Evolutionary conservation across 495 filamentous ascomycete species (phyloP).

Genomic region (Penicillium lividum): DNA sequence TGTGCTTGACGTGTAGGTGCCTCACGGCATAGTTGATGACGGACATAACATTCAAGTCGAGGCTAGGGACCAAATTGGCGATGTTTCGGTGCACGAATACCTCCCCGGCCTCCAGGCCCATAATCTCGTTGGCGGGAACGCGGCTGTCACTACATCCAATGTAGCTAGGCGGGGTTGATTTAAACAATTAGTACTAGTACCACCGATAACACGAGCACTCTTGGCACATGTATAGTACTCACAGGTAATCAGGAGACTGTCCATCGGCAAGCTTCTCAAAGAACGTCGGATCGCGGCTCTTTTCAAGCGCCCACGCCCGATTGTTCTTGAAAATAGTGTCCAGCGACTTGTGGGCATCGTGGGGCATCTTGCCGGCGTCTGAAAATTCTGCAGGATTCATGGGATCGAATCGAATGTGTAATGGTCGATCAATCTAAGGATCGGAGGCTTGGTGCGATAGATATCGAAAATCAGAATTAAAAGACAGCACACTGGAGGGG

Average conservation of each 20-base stretch:
- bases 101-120: slow-evolving; percentile 78
- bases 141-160: slow-evolving; percentile 85
- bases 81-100: slow-evolving; percentile 93
- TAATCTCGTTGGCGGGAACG: slow-evolving; percentile 79
- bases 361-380: neutral
- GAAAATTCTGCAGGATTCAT: neutral
- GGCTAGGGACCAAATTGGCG: slow-evolving; percentile 76
- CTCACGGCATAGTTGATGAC: slow-evolving; percentile 80
- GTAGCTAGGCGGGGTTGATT: slow-evolving; percentile 41
- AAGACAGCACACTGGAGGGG: neutral
- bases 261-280: slow-evolving; percentile 65
- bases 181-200: neutral
- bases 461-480: neutral
- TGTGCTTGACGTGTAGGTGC: slow-evolving; percentile 72
- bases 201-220: slow-evolving; percentile 18
- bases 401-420: neutral
- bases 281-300: slow-evolving; percentile 63
- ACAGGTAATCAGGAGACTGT: slow-evolving; percentile 75
- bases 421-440: neutral
- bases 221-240: neutral
- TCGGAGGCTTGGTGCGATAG: neutral
- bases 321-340: slow-evolving; percentile 48
- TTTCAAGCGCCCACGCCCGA: slow-evolving; percentile 65
- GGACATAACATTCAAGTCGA: slow-evolving; percentile 68
- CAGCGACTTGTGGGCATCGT: neutral